These are phyloP conservation scores for Teunomyces tritomae DNA, from an alignment of 805 yeast species.

Conservation along the genomic window DNA sequence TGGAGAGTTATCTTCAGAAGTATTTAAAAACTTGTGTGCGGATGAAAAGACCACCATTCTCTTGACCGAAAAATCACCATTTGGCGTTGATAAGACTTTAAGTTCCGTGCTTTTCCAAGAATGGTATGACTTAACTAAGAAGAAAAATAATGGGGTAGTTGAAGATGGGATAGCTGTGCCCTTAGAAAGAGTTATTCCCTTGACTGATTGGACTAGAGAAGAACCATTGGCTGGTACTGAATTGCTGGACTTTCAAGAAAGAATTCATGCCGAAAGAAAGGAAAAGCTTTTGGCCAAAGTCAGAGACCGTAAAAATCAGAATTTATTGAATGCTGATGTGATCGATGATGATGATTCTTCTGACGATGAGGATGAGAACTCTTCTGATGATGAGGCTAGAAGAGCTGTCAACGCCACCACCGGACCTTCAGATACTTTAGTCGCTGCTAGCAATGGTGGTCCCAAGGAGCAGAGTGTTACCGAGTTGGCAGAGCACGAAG, in stretches of 20 bases:
- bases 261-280: conserved; percentile 46
- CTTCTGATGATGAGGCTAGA: conserved; percentile 9
- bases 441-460: conserved; percentile 1
- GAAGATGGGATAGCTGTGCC: conserved; percentile 66
- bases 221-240: conserved; percentile 52
- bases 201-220: conserved; percentile 44
- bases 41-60: conserved; percentile 69
- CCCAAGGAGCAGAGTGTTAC: conserved; percentile 14
- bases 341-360: conserved; percentile 33
- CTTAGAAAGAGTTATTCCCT: conserved; percentile 40
- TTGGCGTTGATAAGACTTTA: conserved; percentile 37
- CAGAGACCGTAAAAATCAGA: conserved; percentile 39
- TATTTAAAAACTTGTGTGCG: conserved; percentile 53
- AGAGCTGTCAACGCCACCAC: background rate
- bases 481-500: conserved; percentile 40
- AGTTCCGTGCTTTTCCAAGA: conserved; percentile 49
- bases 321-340: conserved; percentile 35
- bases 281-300: conserved; percentile 40
- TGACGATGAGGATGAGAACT: conserved; percentile 25
- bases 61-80: conserved; percentile 64
- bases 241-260: conserved; percentile 45
- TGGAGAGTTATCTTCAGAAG: conserved; percentile 60
- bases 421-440: background rate
- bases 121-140: conserved; percentile 49
- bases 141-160: conserved; percentile 32